These are phyloP conservation scores for Ensete glaucum DNA, from an alignment of 176 grass and related monocot genomes.

Conservation along the genomic window DNA sequence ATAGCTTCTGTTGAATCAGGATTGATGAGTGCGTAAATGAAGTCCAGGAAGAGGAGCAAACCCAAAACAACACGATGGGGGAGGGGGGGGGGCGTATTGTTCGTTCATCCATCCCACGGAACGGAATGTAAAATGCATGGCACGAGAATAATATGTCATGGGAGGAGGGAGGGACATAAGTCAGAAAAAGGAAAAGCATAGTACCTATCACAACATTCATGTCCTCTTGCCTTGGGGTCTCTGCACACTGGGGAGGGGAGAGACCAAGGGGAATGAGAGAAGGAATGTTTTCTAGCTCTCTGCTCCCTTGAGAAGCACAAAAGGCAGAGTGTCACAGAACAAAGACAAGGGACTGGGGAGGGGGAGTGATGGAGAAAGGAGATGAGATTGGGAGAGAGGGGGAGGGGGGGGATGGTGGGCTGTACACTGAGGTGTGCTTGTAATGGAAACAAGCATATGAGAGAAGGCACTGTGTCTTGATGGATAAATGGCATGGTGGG, in stretches of 20 bases:
- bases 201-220: neutral
- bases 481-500: conserved; percentile 19
- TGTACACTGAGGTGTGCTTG: conserved; percentile 19
- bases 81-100: neutral
- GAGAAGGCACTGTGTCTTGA: conserved; percentile 9
- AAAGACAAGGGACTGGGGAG: conserved; percentile 12
- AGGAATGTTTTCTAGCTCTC: conserved; percentile 5
- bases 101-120: neutral
- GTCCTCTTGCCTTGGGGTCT: neutral
- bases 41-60: neutral
- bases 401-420: too few relatives aligned
- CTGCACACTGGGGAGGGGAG: neutral
- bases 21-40: neutral
- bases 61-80: neutral
- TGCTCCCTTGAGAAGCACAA: conserved; percentile 18
- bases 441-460: conserved; percentile 5
- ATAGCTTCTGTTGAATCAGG: too few relatives aligned
- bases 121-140: neutral
- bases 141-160: conserved; percentile 11
- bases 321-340: conserved; percentile 8
- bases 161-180: conserved; percentile 12
- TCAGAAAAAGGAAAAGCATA: conserved; percentile 13
- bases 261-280: conserved; percentile 14
- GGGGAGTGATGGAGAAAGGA: conserved; percentile 9
- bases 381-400: neutral